A percentile compares a stretch with the other conserved stretches of the same genome.
phyloP scores from a whole-genome alignment of 1,139 yeast species.

The Nadsonia starkeyi-henricii region DNA sequence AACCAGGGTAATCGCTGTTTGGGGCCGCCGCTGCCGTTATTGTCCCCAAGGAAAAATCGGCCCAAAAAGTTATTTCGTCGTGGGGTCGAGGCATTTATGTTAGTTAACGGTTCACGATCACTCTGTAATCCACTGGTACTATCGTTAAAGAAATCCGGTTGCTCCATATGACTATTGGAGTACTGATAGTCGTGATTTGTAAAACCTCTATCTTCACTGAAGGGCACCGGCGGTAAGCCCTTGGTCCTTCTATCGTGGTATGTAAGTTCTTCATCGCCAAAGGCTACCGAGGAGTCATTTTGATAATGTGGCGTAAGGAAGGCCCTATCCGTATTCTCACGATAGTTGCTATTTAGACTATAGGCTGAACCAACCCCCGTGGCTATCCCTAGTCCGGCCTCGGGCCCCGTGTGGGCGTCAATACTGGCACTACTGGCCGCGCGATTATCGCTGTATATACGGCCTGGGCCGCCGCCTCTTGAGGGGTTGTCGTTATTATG shows the following conservation, averaged over 20 bases:
- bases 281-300: neutral
- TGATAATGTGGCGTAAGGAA: neutral
- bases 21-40: neutral
- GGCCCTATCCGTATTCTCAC: neutral
- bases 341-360: neutral
- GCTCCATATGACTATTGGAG: too few relatives aligned
- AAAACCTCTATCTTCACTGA: too few relatives aligned
- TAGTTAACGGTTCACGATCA: too few relatives aligned
- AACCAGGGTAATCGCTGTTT: slow-evolving; percentile 17
- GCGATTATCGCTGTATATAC: too few relatives aligned
- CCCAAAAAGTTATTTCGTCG: neutral
- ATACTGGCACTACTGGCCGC: neutral
- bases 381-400: neutral
- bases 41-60: neutral
- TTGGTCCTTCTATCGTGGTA: too few relatives aligned
- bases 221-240: too few relatives aligned
- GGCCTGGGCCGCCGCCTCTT: too few relatives aligned
- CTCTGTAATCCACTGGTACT: too few relatives aligned
- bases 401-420: neutral
- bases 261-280: neutral
- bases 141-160: too few relatives aligned
- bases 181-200: too few relatives aligned
- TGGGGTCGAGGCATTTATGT: too few relatives aligned
- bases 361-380: neutral
- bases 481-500: neutral